These are phyloP conservation scores for Myrmaecium sp. DNA, from an alignment of 2,329 filamentous ascomycete genomes.

Conservation along the genomic window DNA sequence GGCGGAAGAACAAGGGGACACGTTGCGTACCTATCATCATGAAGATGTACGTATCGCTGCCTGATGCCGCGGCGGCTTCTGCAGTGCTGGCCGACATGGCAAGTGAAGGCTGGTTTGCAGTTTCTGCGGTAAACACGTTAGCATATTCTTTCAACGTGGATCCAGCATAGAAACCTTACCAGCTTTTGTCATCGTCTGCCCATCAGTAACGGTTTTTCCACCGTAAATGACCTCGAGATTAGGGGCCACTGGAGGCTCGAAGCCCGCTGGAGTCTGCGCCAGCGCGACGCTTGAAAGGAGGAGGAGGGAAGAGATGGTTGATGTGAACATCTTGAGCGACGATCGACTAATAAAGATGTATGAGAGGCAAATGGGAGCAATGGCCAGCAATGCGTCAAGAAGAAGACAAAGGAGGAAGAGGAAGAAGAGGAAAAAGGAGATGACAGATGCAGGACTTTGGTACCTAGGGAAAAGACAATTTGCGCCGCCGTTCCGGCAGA, in stretches of 20 bases:
- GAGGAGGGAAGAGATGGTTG: conserved; percentile 4
- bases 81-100: neutral
- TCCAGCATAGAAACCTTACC: conserved; percentile 5
- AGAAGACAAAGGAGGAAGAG: no score
- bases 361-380: no score
- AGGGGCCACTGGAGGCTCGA: conserved; percentile 9
- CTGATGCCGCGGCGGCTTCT: neutral
- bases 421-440: no score
- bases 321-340: conserved; percentile 6
- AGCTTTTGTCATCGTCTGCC: conserved; percentile 13
- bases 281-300: conserved; percentile 7
- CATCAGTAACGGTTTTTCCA: conserved; percentile 12
- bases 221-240: conserved; percentile 16
- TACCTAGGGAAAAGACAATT: no score
- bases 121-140: conserved; percentile 8
- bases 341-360: no score
- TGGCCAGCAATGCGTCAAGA: no score
- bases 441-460: no score
- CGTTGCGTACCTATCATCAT: neutral
- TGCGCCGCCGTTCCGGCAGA: no score
- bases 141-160: neutral
- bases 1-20: neutral
- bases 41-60: neutral
- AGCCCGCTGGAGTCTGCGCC: conserved; percentile 11
- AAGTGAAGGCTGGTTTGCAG: conserved; percentile 6